These are phyloP conservation scores for Volvox africanus DNA, from an alignment of 139 green algal species.

Conservation along the genomic window DNA sequence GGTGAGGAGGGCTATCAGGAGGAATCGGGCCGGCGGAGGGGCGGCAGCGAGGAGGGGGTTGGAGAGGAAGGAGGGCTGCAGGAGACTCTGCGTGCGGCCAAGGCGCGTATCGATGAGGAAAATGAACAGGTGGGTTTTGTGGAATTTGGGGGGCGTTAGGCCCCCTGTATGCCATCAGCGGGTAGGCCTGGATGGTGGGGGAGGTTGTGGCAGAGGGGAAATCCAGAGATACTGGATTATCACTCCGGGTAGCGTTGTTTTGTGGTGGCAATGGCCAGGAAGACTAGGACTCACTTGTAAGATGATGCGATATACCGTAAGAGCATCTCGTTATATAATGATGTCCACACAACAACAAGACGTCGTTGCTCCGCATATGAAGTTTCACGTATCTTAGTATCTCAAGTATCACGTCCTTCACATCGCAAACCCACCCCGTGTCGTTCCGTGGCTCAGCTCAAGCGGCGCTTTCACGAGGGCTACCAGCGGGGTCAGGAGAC, in stretches of 20 bases:
- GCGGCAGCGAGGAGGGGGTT: not conserved
- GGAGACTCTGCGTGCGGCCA: conserved; percentile 7
- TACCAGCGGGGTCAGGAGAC: not conserved
- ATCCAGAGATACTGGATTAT: too few species aligned
- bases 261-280: not conserved
- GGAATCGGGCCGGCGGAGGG: not conserved
- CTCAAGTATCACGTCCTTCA: not conserved
- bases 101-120: conserved; percentile 2
- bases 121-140: not conserved
- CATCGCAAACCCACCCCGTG: not conserved
- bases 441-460: not conserved
- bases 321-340: not conserved
- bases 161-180: not conserved
- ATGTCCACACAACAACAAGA: not conserved
- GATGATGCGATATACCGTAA: not conserved
- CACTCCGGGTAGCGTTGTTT: too few species aligned
- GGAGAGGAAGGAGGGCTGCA: not conserved
- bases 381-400: not conserved
- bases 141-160: not conserved
- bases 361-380: not conserved
- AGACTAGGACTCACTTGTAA: not conserved
- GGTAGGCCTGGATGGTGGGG: not conserved
- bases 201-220: too few species aligned
- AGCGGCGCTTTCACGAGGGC: conserved; percentile 27
- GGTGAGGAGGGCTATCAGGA: not conserved